These are phyloP conservation scores for Xanthoconium separans DNA, from an alignment of 1,284 basidiomycete genomes.

Conservation along the genomic window DNA sequence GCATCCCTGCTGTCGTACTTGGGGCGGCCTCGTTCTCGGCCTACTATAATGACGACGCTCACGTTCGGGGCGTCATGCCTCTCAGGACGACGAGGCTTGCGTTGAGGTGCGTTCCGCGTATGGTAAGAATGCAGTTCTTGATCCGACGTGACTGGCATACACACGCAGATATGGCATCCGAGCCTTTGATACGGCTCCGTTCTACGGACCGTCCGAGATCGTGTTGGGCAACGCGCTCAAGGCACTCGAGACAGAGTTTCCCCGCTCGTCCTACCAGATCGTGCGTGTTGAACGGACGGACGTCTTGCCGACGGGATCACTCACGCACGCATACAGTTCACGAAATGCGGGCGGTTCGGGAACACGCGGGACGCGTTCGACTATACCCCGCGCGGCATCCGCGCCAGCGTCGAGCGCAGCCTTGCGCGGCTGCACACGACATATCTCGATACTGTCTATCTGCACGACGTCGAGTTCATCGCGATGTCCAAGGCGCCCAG, in stretches of 20 bases:
- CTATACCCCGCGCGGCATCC: constrained; percentile 73
- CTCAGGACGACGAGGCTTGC: constrained; percentile 77
- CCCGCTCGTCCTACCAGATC: constrained; percentile 77
- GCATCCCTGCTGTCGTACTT: constrained; percentile 56
- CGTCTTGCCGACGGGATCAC: neutral
- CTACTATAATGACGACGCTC: constrained; percentile 68
- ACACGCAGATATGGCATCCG: constrained; percentile 76
- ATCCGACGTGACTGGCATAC: neutral
- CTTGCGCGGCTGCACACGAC: constrained; percentile 74
- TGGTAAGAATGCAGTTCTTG: neutral
- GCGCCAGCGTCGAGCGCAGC: constrained; percentile 69
- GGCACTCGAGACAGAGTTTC: constrained; percentile 67
- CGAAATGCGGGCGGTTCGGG: constrained; percentile 93
- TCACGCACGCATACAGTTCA: constrained; percentile 56
- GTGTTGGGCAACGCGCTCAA: constrained; percentile 78
- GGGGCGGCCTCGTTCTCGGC: constrained; percentile 75
- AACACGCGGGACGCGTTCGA: constrained; percentile 63
- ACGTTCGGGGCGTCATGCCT: constrained; percentile 59
- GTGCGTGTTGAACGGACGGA: constrained; percentile 41
- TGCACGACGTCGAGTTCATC: constrained; percentile 94
- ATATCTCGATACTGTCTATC: constrained; percentile 85
- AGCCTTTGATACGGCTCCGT: constrained; percentile 88
- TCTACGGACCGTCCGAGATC: constrained; percentile 90
- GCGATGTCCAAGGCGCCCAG: constrained; percentile 54
- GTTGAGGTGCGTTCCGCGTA: constrained; percentile 54